Percentiles rank a stretch among this genome's conserved stretches.
phyloP scores from a whole-genome alignment of 352 stramenopile species.

The Globisporangium alternatum region DNA sequence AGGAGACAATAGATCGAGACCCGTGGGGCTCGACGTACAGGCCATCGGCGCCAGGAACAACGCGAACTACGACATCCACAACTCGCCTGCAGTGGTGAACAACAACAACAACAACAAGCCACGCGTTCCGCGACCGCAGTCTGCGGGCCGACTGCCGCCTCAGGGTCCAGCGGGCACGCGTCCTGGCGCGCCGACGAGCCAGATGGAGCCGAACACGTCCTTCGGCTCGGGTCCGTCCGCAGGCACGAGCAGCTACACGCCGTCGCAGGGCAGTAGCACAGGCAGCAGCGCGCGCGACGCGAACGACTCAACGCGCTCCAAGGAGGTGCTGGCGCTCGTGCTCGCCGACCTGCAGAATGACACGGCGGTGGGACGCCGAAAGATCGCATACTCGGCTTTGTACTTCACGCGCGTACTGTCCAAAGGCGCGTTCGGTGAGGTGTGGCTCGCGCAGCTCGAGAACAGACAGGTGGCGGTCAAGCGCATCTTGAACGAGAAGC shows the following conservation, averaged over 20 bases:
- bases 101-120: neutral
- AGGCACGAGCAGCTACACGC: slow-evolving; percentile 17
- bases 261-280: slow-evolving; percentile 12
- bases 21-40: neutral
- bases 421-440: slow-evolving; percentile 84
- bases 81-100: slow-evolving; percentile 12
- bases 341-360: slow-evolving; percentile 73
- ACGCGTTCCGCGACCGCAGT: neutral
- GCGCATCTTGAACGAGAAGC: slow-evolving; percentile 77
- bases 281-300: slow-evolving; percentile 12
- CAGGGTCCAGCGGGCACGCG: neutral
- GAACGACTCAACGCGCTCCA: slow-evolving; percentile 32
- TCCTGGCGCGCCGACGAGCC: neutral
- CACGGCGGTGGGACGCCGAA: slow-evolving; percentile 39
- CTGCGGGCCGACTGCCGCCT: neutral
- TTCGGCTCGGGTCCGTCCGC: slow-evolving; percentile 10
- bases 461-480: slow-evolving; percentile 80
- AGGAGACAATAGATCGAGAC: neutral
- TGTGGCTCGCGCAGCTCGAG: slow-evolving; percentile 81
- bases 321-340: slow-evolving; percentile 48
- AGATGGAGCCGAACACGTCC: slow-evolving; percentile 1
- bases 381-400: slow-evolving; percentile 68
- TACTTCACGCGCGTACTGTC: slow-evolving; percentile 84
- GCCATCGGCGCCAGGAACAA: slow-evolving; percentile 6
- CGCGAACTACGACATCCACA: slow-evolving; percentile 18